phyloP scores from a whole-genome alignment of 139 green algal genomes.

The Chlorella sp. region DNA sequence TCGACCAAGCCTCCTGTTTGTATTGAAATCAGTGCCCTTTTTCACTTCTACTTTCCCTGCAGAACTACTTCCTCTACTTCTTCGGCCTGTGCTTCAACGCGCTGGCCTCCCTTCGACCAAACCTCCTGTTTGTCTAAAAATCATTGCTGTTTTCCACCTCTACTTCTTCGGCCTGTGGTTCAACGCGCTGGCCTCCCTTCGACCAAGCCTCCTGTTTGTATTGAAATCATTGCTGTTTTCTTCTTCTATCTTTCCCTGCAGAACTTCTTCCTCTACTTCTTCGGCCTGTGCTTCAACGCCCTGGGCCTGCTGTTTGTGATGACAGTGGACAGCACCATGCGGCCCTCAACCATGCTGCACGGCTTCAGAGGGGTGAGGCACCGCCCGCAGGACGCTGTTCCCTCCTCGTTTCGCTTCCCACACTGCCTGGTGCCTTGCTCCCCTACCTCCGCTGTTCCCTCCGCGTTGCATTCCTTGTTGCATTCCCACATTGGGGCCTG shows the following conservation, averaged over 20 bases:
- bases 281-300: slow-evolving; percentile 40
- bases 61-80: slow-evolving; percentile 99
- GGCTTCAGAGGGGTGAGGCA: slow-evolving; percentile 45
- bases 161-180: slow-evolving; percentile 84
- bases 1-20: slow-evolving; percentile 20
- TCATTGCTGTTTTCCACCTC: slow-evolving; percentile 80
- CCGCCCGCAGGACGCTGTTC: no score
- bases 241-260: slow-evolving; percentile 48
- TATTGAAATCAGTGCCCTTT: slow-evolving; percentile 12
- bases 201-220: slow-evolving; percentile 31
- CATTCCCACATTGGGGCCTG: no score
- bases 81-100: slow-evolving; percentile 57
- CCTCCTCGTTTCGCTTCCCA: no score
- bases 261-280: slow-evolving; percentile 99
- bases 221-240: background rate
- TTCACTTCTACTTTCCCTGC: slow-evolving; percentile 4
- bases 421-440: no score
- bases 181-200: background rate
- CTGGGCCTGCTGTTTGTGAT: slow-evolving; percentile 40
- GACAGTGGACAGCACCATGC: background rate
- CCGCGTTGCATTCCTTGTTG: no score
- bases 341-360: slow-evolving; percentile 62
- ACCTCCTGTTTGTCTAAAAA: slow-evolving; percentile 37
- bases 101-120: background rate
- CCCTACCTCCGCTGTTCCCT: no score